A percentile compares a stretch with the other conserved stretches of the same genome.
These are phyloP conservation scores for Lagenaria siceraria DNA, from an alignment of 306 rosid genomes.

Conservation along the genomic window DNA sequence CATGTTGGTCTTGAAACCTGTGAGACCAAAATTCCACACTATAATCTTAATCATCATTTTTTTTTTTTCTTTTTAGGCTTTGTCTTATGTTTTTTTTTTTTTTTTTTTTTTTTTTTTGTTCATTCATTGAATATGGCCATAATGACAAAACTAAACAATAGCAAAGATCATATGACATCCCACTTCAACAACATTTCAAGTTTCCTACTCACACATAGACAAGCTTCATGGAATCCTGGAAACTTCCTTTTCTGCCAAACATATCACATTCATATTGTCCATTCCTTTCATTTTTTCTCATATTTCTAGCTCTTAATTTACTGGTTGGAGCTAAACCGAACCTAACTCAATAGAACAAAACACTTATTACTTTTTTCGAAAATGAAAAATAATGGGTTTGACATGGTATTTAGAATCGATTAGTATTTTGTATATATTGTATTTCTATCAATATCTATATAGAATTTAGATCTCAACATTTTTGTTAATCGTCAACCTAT, in stretches of 20 bases:
- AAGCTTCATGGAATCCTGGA: slow-evolving; percentile 5
- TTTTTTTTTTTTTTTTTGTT: not conserved
- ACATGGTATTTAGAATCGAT: not conserved
- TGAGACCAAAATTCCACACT: not conserved
- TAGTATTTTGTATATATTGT: too few species aligned
- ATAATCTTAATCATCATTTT: not conserved
- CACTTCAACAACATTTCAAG: not conserved
- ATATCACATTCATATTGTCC: not conserved
- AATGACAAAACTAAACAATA: not conserved
- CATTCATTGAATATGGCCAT: not conserved
- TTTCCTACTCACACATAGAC: not conserved
- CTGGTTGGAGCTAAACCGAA: not conserved
- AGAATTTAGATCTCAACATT: not conserved
- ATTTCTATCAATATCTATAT: too few species aligned
- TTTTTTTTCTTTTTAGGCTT: not conserved
- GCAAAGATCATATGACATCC: not conserved
- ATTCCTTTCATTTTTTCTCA: not conserved
- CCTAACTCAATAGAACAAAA: too few species aligned
- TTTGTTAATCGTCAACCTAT: not conserved
- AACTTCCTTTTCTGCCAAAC: not conserved
- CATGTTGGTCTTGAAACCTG: slow-evolving; percentile 14
- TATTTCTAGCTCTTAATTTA: not conserved
- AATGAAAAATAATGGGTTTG: not conserved
- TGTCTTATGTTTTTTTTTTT: not conserved
- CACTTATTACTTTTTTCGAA: not conserved